These are phyloP conservation scores for Aurinia saxatilis DNA, from an alignment of 345 rosid genomes.

Conservation along the genomic window DNA sequence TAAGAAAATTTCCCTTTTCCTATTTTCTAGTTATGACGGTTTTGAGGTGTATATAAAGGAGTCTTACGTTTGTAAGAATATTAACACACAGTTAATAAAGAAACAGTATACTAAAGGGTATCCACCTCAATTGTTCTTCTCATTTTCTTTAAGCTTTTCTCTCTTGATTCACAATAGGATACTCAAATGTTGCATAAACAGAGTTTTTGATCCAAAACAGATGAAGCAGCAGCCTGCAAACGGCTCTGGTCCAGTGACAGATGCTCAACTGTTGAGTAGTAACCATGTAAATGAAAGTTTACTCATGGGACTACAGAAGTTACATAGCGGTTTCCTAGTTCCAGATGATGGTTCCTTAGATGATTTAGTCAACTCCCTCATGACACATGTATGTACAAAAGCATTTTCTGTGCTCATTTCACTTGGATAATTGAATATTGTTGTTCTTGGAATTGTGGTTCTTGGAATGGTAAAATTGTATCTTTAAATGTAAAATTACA, in stretches of 20 bases:
- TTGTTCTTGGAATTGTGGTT: too few species aligned
- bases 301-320: constrained; percentile 35
- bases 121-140: too few species aligned
- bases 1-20: too few species aligned
- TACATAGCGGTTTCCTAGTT: too few species aligned
- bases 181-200: constrained; percentile 29
- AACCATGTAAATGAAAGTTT: constrained; percentile 30
- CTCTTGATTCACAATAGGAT: too few species aligned
- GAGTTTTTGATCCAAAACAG: constrained; percentile 19
- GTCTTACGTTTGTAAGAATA: too few species aligned
- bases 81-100: too few species aligned
- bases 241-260: constrained; percentile 26
- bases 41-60: too few species aligned
- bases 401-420: background rate
- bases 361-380: constrained; percentile 43
- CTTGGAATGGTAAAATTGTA: background rate
- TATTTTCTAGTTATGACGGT: too few species aligned
- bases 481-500: constrained; percentile 36
- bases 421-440: background rate
- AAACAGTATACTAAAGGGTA: too few species aligned
- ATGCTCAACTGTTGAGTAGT: constrained; percentile 16
- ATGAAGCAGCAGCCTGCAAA: constrained; percentile 28
- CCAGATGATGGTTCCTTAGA: too few species aligned
- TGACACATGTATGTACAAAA: constrained; percentile 35
- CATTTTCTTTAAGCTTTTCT: too few species aligned